These are phyloP conservation scores for Salvia splendens DNA, from an alignment of 257 asterid genomes.

Conservation along the genomic window DNA sequence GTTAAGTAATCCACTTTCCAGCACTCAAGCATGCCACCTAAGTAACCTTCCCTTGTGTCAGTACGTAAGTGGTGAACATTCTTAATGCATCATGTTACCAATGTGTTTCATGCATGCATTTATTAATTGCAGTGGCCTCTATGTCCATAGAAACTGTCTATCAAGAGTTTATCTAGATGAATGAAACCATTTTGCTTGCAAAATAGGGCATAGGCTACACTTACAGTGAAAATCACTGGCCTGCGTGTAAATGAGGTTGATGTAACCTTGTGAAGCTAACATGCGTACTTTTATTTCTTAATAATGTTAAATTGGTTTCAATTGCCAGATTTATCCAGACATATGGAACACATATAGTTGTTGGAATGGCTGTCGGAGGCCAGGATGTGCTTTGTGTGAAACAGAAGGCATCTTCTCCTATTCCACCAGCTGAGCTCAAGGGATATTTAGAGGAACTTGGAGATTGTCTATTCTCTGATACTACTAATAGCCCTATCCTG, in stretches of 20 bases:
- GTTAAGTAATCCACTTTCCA: too few relatives aligned
- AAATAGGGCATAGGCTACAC: background rate
- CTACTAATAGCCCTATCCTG: slow-evolving; percentile 60
- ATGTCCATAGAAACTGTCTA: background rate
- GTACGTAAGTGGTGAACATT: background rate
- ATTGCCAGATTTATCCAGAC: slow-evolving; percentile 81
- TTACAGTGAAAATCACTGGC: background rate
- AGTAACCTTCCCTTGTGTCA: background rate
- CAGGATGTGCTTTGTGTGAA: slow-evolving; percentile 95
- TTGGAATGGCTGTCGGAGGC: slow-evolving; percentile 97
- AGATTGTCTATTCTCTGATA: slow-evolving; percentile 87
- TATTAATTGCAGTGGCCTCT: background rate
- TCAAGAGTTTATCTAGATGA: background rate
- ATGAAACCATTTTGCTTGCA: background rate
- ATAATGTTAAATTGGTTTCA: slow-evolving; percentile 31
- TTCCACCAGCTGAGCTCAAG: slow-evolving; percentile 91
- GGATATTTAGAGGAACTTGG: slow-evolving; percentile 94
- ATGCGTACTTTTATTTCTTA: slow-evolving; percentile 14
- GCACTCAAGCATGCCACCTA: too few relatives aligned
- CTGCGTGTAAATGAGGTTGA: background rate
- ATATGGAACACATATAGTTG: slow-evolving; percentile 91
- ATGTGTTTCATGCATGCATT: background rate
- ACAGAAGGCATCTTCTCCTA: slow-evolving; percentile 78
- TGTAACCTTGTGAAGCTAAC: slow-evolving; percentile 24
- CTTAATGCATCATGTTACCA: background rate